Conservation (phyloP, 129 eudicot genomes). For the Scalesia atractyloides region DNA sequence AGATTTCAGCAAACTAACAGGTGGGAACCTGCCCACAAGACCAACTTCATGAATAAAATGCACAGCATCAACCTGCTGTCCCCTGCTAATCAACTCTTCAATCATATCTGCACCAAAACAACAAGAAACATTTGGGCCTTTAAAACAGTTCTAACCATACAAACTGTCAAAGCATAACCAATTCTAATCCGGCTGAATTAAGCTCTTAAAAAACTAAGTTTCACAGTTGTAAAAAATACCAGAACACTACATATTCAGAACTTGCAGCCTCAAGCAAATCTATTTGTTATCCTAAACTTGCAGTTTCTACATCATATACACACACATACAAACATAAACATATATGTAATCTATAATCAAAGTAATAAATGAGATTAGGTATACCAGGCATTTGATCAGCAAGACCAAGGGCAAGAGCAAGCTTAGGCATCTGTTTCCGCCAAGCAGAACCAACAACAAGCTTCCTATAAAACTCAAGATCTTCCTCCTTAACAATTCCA, state of each 20-base stretch:
- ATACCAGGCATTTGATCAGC: conserved; percentile 89
- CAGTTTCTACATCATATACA: too few species aligned
- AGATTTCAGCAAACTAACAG: conserved; percentile 82
- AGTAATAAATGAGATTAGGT: neutral
- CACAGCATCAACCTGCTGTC: conserved; percentile 99
- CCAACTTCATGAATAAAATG: conserved; percentile 95
- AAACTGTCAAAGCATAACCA: neutral
- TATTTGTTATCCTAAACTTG: too few species aligned
- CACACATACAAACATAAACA: neutral
- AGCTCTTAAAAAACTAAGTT: neutral
- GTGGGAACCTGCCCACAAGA: conserved; percentile 84
- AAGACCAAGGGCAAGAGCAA: conserved; percentile 86
- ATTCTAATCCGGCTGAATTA: neutral
- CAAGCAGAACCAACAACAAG: conserved; percentile 94
- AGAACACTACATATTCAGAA: neutral
- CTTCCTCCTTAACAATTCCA: conserved; percentile 7
- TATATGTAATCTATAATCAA: neutral
- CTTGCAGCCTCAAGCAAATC: neutral
- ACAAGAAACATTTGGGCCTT: neutral
- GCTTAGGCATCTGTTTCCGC: conserved; percentile 99
- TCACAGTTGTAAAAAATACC: neutral
- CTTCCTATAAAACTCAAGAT: conserved; percentile 24
- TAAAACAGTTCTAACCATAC: neutral
- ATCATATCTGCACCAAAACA: conserved; percentile 71
- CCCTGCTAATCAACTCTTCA: conserved; percentile 93